Percentiles rank a stretch among this genome's conserved stretches.
These are phyloP conservation scores for Candida ascalaphidarum DNA, from an alignment of 805 yeast species.

Conservation along the genomic window DNA sequence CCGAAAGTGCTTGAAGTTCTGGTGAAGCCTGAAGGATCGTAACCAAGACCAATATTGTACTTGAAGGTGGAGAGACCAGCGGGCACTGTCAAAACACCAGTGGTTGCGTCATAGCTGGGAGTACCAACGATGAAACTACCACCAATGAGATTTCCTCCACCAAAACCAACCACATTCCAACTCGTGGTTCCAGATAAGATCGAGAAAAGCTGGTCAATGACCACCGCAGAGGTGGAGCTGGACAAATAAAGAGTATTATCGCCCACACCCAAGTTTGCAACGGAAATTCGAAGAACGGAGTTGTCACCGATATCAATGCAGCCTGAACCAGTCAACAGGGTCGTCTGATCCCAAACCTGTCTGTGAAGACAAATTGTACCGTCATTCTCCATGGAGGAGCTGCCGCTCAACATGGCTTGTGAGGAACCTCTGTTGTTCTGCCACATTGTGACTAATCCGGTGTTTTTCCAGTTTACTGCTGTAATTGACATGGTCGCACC, in stretches of 20 bases:
- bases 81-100: conserved; percentile 3
- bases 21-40: conserved; percentile 6
- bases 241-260: too few relatives aligned
- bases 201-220: too few relatives aligned
- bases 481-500: conserved; percentile 6
- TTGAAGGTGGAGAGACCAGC: conserved; percentile 1
- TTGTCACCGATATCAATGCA: conserved; percentile 13
- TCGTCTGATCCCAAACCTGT: conserved; percentile 12
- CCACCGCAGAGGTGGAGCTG: too few relatives aligned
- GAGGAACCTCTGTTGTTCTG: too few relatives aligned
- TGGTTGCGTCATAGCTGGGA: conserved; percentile 3
- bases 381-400: conserved; percentile 9
- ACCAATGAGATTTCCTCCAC: too few relatives aligned
- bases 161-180: too few relatives aligned
- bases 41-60: conserved; percentile 12
- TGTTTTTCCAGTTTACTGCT: conserved; percentile 5
- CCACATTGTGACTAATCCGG: too few relatives aligned
- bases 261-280: too few relatives aligned
- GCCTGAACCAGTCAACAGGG: conserved; percentile 16
- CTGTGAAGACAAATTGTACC: conserved; percentile 20
- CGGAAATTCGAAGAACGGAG: conserved; percentile 5
- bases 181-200: too few relatives aligned
- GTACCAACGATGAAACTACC: conserved; percentile 2
- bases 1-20: conserved; percentile 9
- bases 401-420: too few relatives aligned